Evolutionary conservation across 805 yeast species (phyloP), one percentile per base, ranked within the genome.

Genomic region (Saturnispora dispora): DNA sequence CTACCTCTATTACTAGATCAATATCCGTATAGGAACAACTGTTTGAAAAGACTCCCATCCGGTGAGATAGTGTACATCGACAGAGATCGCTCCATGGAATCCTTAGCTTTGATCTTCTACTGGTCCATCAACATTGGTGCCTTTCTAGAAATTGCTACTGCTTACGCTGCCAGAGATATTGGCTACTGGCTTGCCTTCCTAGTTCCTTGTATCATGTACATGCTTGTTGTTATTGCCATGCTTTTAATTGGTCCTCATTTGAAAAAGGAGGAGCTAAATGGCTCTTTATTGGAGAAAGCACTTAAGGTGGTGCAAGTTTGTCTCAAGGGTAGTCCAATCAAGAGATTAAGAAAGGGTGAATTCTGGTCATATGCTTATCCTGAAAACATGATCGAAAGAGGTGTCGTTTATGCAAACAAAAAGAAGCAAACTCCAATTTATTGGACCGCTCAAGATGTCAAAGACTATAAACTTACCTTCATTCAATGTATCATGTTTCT

Each of bases 31-130:
- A 71, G 77, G 52, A 73, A 76, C 57, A 83, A 80, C 55, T 79
- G 75, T 48, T 78, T 87, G 52, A 76, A 73, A 63, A 77, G 76
- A 2, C 69, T 77, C 46, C 78, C 80, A 57, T 63, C 72, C 28
- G 95, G 95, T 52, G 82, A 81, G 61, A 74, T 75, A 45, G 90
- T 85, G 35, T 79, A 84, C 58, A 65, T 76, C 45, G 78, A 75
- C 57, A 70, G 76, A 48, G 72, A 70, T 58, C 65, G 71, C 50
- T 62, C 76, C 5, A 62, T 75, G 53, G 71, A 69, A 58, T 61
- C 64, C 36, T 55, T 70, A 53, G 60, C 76, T 18, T 66, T 76
- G 60, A 66, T 73, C 44, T 77, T 77, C 62, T 77, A 77, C 63
- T 77, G 80, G 78, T 64, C 76, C 48, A 77, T 79, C 57, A 78